These are phyloP conservation scores for Boletus semigastroideus DNA, from an alignment of 1,284 basidiomycete species.

Conservation along the genomic window DNA sequence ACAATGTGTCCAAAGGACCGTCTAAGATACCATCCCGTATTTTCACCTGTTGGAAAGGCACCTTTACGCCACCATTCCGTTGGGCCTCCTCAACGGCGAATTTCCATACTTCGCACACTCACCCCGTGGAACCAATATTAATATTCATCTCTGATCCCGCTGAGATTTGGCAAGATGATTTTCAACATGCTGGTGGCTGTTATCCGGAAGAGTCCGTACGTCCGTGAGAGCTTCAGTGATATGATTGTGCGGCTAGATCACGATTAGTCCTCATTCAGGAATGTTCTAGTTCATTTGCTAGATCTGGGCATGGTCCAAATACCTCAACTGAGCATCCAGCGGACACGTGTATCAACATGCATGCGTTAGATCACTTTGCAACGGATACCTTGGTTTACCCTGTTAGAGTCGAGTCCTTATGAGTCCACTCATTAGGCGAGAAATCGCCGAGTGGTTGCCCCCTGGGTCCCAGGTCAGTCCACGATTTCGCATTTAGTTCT, in stretches of 20 bases:
- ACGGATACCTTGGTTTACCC: conserved; percentile 6
- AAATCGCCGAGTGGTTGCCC: conserved; percentile 15
- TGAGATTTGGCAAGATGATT: conserved; percentile 27
- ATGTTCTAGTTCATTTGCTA: conserved; percentile 21
- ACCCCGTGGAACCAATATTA: conserved; percentile 22
- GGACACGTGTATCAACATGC: conserved; percentile 31
- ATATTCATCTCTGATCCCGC: conserved; percentile 20
- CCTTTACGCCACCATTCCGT: conserved; percentile 3
- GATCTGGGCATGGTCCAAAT: conserved; percentile 25
- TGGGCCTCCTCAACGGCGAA: conserved; percentile 2
- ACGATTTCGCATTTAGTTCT: conserved; percentile 5
- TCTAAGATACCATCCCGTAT: conserved; percentile 1
- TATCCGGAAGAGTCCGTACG: conserved; percentile 23
- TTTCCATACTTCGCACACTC: conserved; percentile 6
- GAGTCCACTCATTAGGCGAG: conserved; percentile 19
- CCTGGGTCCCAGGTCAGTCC: conserved; percentile 19
- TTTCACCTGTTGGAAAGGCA: background rate
- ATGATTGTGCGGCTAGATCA: conserved; percentile 28
- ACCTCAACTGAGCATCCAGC: conserved; percentile 14
- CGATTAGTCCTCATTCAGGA: conserved; percentile 23
- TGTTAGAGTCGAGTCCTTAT: conserved; percentile 14
- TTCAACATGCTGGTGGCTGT: conserved; percentile 22
- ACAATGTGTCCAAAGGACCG: conserved; percentile 2
- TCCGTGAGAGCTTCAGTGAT: conserved; percentile 31
- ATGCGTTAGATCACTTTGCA: conserved; percentile 5